A percentile compares a stretch with the other conserved stretches of the same genome.
Evolutionary conservation across 495 filamentous ascomycete genomes (phyloP).

Genomic region (Neurospora sp.): DNA sequence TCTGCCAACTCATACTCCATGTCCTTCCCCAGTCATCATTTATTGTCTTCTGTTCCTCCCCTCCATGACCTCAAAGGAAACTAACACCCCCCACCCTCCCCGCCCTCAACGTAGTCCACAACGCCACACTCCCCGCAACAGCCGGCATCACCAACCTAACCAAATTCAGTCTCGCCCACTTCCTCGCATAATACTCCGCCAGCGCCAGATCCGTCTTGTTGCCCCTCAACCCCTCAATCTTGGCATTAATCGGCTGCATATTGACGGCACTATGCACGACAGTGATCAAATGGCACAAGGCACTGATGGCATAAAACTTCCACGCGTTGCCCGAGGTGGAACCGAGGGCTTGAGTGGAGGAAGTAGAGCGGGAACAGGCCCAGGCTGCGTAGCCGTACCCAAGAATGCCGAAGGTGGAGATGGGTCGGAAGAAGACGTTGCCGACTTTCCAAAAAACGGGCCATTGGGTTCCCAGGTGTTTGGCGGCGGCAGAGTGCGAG

Average conservation of each 20-base stretch:
- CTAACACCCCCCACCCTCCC: not conserved
- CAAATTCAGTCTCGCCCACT: constrained; percentile 28
- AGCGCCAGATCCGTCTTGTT: constrained; percentile 20
- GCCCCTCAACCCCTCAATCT: constrained; percentile 27
- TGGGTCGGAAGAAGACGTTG: constrained; percentile 40
- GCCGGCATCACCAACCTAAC: constrained; percentile 30
- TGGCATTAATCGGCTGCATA: constrained; percentile 42
- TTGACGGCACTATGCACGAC: constrained; percentile 39
- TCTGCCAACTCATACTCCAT: too few relatives aligned
- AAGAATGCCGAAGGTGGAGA: constrained; percentile 35
- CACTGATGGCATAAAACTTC: constrained; percentile 28
- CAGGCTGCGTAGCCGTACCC: constrained; percentile 34
- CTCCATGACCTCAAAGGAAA: not conserved
- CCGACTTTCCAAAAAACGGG: constrained; percentile 37
- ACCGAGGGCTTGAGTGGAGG: not conserved
- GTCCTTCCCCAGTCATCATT: too few relatives aligned
- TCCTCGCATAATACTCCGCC: constrained; percentile 27
- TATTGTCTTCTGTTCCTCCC: too few relatives aligned
- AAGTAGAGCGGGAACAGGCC: constrained; percentile 9
- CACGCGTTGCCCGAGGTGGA: constrained; percentile 20
- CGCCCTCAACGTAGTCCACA: constrained; percentile 22
- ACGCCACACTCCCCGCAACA: constrained; percentile 30
- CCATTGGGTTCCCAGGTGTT: constrained; percentile 39
- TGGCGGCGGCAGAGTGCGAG: constrained; percentile 25
- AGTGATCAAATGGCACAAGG: constrained; percentile 31